Conservation (phyloP, 495 filamentous ascomycete species). For the Aspergillus panamensis region DNA sequence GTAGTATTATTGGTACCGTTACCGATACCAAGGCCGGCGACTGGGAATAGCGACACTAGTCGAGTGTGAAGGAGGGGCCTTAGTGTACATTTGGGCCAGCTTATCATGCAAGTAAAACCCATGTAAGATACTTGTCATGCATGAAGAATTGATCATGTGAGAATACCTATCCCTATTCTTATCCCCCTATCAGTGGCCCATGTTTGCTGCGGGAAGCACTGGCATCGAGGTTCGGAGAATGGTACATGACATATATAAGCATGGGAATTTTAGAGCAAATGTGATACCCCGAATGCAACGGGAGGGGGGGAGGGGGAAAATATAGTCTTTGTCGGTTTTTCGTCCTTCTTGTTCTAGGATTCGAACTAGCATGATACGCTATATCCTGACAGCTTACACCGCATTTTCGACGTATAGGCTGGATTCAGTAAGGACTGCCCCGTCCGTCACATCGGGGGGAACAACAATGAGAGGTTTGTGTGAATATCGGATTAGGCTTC, state of each 20-base stretch:
- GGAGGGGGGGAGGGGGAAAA: not conserved
- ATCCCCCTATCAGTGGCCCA: slow-evolving; percentile 10
- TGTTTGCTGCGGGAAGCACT: slow-evolving; percentile 16
- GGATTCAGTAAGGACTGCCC: slow-evolving; percentile 10
- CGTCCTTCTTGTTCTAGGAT: slow-evolving; percentile 3
- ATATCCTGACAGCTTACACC: slow-evolving; percentile 13
- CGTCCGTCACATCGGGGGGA: slow-evolving; percentile 15
- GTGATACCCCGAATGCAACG: not conserved
- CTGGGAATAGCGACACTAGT: not conserved
- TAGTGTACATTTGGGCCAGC: slow-evolving; percentile 11
- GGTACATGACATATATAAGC: not conserved
- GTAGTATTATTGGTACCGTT: not conserved
- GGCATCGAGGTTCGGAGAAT: slow-evolving; percentile 1
- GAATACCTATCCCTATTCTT: slow-evolving; percentile 10
- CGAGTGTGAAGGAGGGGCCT: slow-evolving; percentile 10
- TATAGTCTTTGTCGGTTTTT: not conserved
- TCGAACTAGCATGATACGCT: not conserved
- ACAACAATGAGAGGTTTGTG: not conserved
- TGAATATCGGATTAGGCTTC: not conserved
- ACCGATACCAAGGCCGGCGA: not conserved
- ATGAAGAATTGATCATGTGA: slow-evolving; percentile 47
- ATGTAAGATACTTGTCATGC: slow-evolving; percentile 28
- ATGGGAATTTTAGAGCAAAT: not conserved
- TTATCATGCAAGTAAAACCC: slow-evolving; percentile 17
- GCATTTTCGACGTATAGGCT: slow-evolving; percentile 18